phyloP scores from a whole-genome alignment of 352 stramenopile genomes.

The Globisporangium nagaii region DNA sequence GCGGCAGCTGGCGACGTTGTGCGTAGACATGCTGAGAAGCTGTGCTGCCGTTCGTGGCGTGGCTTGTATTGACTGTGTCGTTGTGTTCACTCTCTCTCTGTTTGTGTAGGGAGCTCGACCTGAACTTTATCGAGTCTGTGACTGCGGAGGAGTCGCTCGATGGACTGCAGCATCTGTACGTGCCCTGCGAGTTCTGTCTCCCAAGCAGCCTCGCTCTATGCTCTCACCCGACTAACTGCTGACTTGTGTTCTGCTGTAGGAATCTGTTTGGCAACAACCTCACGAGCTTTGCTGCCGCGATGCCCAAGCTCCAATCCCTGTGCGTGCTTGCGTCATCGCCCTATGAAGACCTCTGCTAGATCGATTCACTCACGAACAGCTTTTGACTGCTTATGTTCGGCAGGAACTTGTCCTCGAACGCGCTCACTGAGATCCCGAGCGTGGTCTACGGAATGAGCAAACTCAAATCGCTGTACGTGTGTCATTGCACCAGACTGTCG shows the following conservation, averaged over 20 bases:
- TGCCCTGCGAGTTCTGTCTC: no score
- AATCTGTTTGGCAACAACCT: slow-evolving; percentile 56
- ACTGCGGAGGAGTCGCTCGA: neutral
- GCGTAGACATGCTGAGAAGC: neutral
- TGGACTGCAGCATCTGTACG: slow-evolving; percentile 3
- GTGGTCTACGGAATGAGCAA: slow-evolving; percentile 39
- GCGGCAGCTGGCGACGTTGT: slow-evolving; percentile 7
- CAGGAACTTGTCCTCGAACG: slow-evolving; percentile 52
- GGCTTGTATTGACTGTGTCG: neutral
- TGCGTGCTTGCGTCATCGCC: slow-evolving; percentile 30
- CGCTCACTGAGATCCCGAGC: slow-evolving; percentile 38
- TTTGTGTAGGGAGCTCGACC: slow-evolving; percentile 4
- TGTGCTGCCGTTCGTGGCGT: no score
- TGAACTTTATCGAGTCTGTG: slow-evolving; percentile 9
- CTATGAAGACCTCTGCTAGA: no score
- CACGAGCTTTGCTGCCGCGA: slow-evolving; percentile 30
- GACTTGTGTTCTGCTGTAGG: slow-evolving; percentile 5
- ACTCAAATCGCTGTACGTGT: slow-evolving; percentile 35
- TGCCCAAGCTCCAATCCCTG: slow-evolving; percentile 39
- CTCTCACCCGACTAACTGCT: neutral
- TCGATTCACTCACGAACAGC: neutral
- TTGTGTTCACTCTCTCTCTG: no score
- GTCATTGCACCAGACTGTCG: no score
- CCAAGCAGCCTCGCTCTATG: no score
- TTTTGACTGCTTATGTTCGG: neutral